Evolutionary conservation across 768 basidiomycete genomes (phyloP), one percentile per base, ranked within the genome.

Genomic region (Saitozyma sp.): DNA sequence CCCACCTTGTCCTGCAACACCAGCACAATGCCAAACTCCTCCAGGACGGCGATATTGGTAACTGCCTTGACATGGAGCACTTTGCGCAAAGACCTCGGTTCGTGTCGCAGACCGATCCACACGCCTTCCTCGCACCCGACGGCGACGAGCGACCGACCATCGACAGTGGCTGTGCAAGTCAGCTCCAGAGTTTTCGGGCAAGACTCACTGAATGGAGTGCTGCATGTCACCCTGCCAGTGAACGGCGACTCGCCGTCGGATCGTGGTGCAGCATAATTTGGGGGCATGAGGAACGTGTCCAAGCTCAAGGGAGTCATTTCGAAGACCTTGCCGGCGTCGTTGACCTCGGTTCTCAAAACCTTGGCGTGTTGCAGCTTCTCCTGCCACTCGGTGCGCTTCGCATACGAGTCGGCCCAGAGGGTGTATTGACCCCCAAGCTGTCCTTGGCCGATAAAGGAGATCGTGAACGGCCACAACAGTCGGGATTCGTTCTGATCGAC

Each of bases 41-140:
- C 92, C 8, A 98, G 82, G 85, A 97, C 94, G 0, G 93, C 93
- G 76, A 91, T 92, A 74, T 96, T 92, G 0, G 92, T 93, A 40
- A 98, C 93, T 82, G 88, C 87, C 79, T 92, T 92, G 50, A 98
- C 82, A 76, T 96, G 94, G 2, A 98, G 83, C 14, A 98, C 94
- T 29, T 92, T 91, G 40, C 92, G 88, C 83, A 97, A 87, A 3
- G 92, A 93, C 75, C 85, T 83, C 2, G 93, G 88, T 78, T 95
- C 90, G 66, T 91, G 89, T 46, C 90, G 85, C 78, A 93, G 88
- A 0, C 93, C 93, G 62, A 96, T 93, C 90, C 91, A 96, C 19
- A 96, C 90, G 39, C 96, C 96, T 74, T 96, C 92, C 0, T 89
- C 88, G 77, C 93, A 96, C 8, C 94, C 96, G 69, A 97, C 88